These are phyloP conservation scores for Ceratocystis papillata DNA, from an alignment of 2,329 filamentous ascomycete genomes.

Conservation along the genomic window DNA sequence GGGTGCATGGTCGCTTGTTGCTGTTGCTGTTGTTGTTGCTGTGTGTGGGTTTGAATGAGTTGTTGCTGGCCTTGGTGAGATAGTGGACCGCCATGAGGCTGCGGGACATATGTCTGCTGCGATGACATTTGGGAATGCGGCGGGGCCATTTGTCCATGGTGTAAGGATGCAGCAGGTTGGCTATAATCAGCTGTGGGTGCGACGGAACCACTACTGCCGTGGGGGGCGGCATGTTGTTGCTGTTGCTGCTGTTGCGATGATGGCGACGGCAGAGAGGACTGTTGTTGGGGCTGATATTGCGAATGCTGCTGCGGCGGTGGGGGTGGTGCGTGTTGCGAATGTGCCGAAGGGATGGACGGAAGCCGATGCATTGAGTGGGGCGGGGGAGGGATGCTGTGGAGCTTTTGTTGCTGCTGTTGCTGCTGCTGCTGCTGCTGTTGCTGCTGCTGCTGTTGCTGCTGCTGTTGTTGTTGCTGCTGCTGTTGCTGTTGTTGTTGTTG, in stretches of 20 bases:
- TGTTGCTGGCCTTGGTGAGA: slow-evolving; percentile 11
- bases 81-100: slow-evolving; percentile 11
- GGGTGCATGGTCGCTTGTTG: slow-evolving; percentile 10
- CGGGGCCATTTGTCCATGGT: slow-evolving; percentile 5
- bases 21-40: not conserved
- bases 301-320: slow-evolving; percentile 10
- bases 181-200: not conserved
- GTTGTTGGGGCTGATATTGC: slow-evolving; percentile 3
- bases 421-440: slow-evolving; percentile 33
- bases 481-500: slow-evolving; percentile 30
- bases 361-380: slow-evolving; percentile 17
- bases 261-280: not conserved
- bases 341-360: slow-evolving; percentile 7
- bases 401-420: slow-evolving; percentile 17
- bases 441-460: not conserved
- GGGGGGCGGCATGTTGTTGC: not conserved
- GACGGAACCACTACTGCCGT: not conserved
- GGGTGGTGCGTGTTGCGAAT: slow-evolving; percentile 8
- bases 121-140: not conserved
- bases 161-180: not conserved
- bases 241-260: slow-evolving; percentile 7
- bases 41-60: not conserved
- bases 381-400: slow-evolving; percentile 4
- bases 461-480: slow-evolving; percentile 28
- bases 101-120: not conserved